Conservation (phyloP, 2,329 filamentous ascomycete genomes). For the Torrubiella hemipterigena region DNA sequence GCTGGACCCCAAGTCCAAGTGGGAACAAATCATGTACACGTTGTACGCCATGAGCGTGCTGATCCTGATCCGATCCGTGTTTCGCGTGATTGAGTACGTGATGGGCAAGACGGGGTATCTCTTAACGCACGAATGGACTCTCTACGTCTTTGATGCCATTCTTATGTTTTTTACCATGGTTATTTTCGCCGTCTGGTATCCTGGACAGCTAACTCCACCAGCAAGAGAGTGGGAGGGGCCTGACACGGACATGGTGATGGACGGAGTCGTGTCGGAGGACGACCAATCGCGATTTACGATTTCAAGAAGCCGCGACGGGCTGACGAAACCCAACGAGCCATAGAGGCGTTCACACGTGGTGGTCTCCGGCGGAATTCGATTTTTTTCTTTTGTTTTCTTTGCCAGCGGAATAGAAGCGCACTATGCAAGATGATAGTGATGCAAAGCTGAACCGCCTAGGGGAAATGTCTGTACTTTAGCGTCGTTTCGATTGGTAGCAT, state of each 20-base stretch:
- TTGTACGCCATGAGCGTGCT: slow-evolving; percentile 24
- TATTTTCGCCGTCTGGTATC: slow-evolving; percentile 11
- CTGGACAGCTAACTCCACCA: slow-evolving; percentile 6
- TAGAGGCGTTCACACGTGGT: no score
- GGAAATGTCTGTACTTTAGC: no score
- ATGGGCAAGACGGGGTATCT: slow-evolving; percentile 27
- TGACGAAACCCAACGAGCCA: no score
- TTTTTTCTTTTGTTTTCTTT: no score
- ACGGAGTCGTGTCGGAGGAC: slow-evolving; percentile 1
- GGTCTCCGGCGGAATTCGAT: no score
- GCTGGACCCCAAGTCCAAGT: slow-evolving; percentile 12
- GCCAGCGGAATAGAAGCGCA: no score
- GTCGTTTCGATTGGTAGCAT: no score
- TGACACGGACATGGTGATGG: neutral
- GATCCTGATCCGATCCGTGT: slow-evolving; percentile 31
- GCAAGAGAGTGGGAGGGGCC: slow-evolving; percentile 4
- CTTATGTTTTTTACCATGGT: slow-evolving; percentile 12
- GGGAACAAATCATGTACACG: slow-evolving; percentile 21
- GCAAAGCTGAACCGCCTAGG: no score
- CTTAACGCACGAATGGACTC: slow-evolving; percentile 24
- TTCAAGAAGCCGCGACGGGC: no score
- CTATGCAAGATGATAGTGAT: no score
- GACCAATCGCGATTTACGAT: no score
- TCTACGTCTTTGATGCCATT: slow-evolving; percentile 29
- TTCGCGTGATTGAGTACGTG: slow-evolving; percentile 35